Evolutionary conservation across 352 stramenopile species (phyloP).

Genomic region (Poterioochromonas sp.): DNA sequence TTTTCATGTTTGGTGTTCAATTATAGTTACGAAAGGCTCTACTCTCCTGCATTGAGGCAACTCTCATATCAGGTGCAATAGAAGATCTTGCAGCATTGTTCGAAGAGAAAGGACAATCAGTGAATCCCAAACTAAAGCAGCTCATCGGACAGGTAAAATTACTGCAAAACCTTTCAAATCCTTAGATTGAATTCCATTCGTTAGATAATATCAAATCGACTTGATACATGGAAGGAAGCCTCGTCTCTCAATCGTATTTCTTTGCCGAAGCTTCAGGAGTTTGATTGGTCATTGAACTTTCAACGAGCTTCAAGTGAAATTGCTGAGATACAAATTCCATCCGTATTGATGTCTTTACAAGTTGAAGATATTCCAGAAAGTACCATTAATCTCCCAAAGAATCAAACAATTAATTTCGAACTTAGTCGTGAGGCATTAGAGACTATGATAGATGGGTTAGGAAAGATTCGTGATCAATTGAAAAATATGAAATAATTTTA

Average conservation of each 20-base stretch:
- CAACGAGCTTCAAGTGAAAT: slow-evolving; percentile 21
- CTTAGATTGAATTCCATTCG: not conserved
- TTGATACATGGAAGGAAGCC: slow-evolving; percentile 22
- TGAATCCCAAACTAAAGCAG: slow-evolving; percentile 25
- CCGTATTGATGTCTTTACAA: slow-evolving; percentile 1
- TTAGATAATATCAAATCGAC: not conserved
- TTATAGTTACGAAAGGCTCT: not conserved
- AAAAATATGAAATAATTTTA: not conserved
- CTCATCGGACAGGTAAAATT: slow-evolving; percentile 5
- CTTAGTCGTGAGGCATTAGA: not conserved
- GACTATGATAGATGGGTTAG: slow-evolving; percentile 25
- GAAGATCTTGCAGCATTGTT: slow-evolving; percentile 8
- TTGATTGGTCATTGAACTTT: slow-evolving; percentile 22
- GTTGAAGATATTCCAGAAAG: not conserved
- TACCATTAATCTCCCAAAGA: not conserved
- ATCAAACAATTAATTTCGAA: not conserved
- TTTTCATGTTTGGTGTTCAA: not conserved
- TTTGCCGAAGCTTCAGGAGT: not conserved
- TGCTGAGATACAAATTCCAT: not conserved
- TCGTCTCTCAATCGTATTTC: not conserved
- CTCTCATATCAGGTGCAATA: not conserved
- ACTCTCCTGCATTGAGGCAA: not conserved
- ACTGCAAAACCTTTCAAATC: not conserved
- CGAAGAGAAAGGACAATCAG: not conserved
- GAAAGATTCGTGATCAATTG: slow-evolving; percentile 31